phyloP scores from a whole-genome alignment of 169 alveolate species.

The Fabrea salina region DNA sequence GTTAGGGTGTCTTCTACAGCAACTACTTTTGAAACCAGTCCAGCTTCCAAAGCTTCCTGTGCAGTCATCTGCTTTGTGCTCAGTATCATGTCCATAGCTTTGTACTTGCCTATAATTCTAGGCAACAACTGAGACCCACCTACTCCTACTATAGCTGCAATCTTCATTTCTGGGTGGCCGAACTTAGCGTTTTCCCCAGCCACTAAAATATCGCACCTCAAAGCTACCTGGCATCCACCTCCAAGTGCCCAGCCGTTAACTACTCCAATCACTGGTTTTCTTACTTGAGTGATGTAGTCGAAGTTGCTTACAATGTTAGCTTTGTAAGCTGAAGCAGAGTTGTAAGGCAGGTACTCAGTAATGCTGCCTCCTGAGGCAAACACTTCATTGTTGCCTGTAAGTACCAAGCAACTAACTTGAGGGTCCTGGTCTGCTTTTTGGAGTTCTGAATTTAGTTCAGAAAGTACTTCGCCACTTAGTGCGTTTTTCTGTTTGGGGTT shows the following conservation, averaged over 20 bases:
- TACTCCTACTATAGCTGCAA: slow-evolving; percentile 74
- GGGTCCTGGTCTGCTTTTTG: slow-evolving; percentile 31
- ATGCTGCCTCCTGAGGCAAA: slow-evolving; percentile 65
- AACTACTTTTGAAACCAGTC: slow-evolving; percentile 49
- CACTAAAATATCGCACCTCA: slow-evolving; percentile 79
- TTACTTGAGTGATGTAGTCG: slow-evolving; percentile 30
- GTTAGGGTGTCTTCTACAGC: background rate
- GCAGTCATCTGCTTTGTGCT: slow-evolving; percentile 68
- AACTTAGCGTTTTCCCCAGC: slow-evolving; percentile 77
- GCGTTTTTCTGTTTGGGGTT: slow-evolving; percentile 17
- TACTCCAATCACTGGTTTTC: slow-evolving; percentile 82
- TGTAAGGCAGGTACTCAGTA: background rate
- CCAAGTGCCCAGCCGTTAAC: slow-evolving; percentile 84
- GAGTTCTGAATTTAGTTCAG: background rate
- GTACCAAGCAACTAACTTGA: slow-evolving; percentile 37
- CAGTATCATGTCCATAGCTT: slow-evolving; percentile 78
- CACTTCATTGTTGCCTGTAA: slow-evolving; percentile 50
- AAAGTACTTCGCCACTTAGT: background rate
- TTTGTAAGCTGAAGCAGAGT: background rate
- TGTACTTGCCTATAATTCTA: slow-evolving; percentile 71
- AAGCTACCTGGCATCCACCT: slow-evolving; percentile 86
- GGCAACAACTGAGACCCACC: slow-evolving; percentile 83
- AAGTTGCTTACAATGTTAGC: slow-evolving; percentile 37
- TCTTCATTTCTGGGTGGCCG: slow-evolving; percentile 83
- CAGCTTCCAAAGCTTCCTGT: slow-evolving; percentile 65